A percentile compares a stretch with the other conserved stretches of the same genome.
Evolutionary conservation across 169 alveolate species (phyloP).

Genomic region (Theileria sp.): DNA sequence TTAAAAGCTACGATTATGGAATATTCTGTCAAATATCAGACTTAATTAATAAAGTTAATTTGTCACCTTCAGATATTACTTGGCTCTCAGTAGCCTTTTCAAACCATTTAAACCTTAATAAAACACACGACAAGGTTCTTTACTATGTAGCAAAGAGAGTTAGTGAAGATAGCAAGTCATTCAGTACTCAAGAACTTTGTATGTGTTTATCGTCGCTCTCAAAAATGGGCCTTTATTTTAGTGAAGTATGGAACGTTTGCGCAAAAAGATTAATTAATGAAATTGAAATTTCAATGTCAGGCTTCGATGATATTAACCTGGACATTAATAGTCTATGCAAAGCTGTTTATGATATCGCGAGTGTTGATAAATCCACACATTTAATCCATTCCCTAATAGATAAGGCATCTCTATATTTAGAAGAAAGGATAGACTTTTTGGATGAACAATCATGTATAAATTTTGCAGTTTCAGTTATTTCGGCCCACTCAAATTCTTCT

Average conservation of each 20-base stretch:
- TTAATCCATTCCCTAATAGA: conserved; percentile 43
- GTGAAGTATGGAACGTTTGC: conserved; percentile 15
- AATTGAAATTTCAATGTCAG: conserved; percentile 15
- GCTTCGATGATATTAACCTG: conserved; percentile 15
- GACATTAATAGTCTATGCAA: conserved; percentile 58
- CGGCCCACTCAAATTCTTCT: background rate
- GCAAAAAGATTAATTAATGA: conserved; percentile 33
- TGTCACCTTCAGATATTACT: conserved; percentile 26
- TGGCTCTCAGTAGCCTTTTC: conserved; percentile 54
- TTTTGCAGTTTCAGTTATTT: conserved; percentile 55
- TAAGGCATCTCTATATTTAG: conserved; percentile 55
- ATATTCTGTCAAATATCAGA: conserved; percentile 24
- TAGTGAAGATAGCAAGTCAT: background rate
- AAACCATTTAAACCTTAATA: conserved; percentile 33
- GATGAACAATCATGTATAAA: conserved; percentile 68
- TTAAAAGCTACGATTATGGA: conserved; percentile 38
- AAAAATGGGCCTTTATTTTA: conserved; percentile 44
- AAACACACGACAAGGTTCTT: conserved; percentile 49
- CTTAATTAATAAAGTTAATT: background rate
- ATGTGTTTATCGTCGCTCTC: conserved; percentile 34
- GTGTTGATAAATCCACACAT: conserved; percentile 39
- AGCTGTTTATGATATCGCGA: conserved; percentile 51
- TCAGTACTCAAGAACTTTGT: conserved; percentile 30
- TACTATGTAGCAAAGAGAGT: conserved; percentile 25
- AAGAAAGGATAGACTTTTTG: conserved; percentile 69